Conservation (phyloP, 202 grass and related monocot genomes). For the Digitaria exilis region DNA sequence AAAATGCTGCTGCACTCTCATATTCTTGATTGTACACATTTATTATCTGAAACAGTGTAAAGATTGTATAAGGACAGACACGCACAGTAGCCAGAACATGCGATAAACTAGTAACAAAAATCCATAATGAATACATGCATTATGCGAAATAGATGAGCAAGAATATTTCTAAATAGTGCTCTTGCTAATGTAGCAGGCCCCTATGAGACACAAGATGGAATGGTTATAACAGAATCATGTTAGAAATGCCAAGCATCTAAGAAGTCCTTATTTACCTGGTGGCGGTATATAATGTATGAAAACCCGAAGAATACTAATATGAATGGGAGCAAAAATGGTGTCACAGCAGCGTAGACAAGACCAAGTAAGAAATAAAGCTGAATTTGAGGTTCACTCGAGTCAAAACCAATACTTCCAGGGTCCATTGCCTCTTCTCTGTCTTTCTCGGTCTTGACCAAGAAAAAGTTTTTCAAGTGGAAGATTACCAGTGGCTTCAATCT, state of each 20-base stretch:
- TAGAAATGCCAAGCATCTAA: constrained; percentile 15
- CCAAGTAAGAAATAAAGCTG: constrained; percentile 98
- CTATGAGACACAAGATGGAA: background rate
- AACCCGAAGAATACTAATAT: constrained; percentile 85
- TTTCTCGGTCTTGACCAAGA: constrained; percentile 96
- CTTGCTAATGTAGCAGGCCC: background rate
- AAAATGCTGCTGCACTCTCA: constrained; percentile 93
- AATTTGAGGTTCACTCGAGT: constrained; percentile 87
- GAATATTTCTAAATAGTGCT: background rate
- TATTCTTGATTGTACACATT: constrained; percentile 99
- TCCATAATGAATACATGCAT: background rate
- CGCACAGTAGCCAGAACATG: background rate
- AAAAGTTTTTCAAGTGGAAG: constrained; percentile 96
- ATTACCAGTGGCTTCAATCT: constrained; percentile 89
- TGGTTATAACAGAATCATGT: background rate
- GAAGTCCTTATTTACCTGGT: constrained; percentile 62
- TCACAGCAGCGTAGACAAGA: constrained; percentile 90
- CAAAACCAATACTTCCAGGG: constrained; percentile 93
- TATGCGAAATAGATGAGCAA: no score
- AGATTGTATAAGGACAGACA: background rate
- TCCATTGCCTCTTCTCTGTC: constrained; percentile 96
- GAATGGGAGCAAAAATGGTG: constrained; percentile 91
- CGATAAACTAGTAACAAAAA: background rate
- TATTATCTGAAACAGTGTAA: constrained; percentile 70
- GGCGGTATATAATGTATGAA: constrained; percentile 83